These are phyloP conservation scores for Viridothelium virens DNA, from an alignment of 495 filamentous ascomycete genomes.

Conservation along the genomic window DNA sequence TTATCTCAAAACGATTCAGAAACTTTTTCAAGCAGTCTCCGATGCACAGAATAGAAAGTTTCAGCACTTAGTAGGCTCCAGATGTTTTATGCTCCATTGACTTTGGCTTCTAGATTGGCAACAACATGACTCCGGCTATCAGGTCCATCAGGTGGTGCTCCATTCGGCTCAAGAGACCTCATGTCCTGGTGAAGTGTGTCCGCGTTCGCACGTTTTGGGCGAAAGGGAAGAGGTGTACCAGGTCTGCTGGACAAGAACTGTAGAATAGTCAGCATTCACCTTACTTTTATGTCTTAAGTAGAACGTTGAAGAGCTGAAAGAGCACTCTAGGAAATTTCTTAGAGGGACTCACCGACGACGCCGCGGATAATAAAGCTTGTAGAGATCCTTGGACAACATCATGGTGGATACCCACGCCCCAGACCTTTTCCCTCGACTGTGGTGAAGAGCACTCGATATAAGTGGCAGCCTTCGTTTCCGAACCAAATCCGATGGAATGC, in stretches of 20 bases:
- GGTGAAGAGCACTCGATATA: conserved; percentile 84
- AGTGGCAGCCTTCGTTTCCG: conserved; percentile 77
- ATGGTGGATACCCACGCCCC: conserved; percentile 93
- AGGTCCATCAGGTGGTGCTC: conserved; percentile 11
- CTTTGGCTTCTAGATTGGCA: conserved; percentile 20
- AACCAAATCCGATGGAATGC: conserved; percentile 64
- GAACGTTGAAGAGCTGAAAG: background rate
- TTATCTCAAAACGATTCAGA: too few relatives aligned
- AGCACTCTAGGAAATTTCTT: background rate
- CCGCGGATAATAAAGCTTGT: conserved; percentile 80
- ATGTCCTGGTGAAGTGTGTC: conserved; percentile 25
- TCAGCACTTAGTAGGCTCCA: background rate
- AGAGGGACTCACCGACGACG: conserved; percentile 65
- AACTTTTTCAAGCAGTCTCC: too few relatives aligned
- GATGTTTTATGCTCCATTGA: conserved; percentile 3
- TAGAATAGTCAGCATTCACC: background rate
- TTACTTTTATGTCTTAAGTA: too few relatives aligned
- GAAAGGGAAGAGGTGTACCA: conserved; percentile 47
- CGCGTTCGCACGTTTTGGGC: conserved; percentile 36
- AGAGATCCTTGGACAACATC: conserved; percentile 90
- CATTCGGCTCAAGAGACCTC: conserved; percentile 6
- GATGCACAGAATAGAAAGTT: background rate
- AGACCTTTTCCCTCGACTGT: conserved; percentile 64
- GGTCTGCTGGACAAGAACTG: conserved; percentile 53
- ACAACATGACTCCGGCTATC: conserved; percentile 20